A percentile compares a stretch with the other conserved stretches of the same genome.
These are phyloP conservation scores for Brasenia schreberi DNA, from an alignment of 164 flowering plant genomes.

Conservation along the genomic window DNA sequence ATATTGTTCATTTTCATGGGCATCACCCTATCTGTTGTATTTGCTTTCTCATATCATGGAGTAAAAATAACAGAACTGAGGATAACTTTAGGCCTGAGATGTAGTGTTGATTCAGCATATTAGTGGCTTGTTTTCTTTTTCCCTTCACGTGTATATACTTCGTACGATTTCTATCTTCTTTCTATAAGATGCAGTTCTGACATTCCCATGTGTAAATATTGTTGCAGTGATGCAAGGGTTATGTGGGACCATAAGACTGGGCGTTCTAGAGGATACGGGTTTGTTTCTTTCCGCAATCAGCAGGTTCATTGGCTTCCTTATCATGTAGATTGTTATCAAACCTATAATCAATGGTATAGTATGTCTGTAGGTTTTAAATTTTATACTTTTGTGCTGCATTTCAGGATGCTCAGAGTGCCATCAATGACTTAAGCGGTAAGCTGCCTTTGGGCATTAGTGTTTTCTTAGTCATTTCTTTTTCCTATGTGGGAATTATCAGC, in stretches of 20 bases:
- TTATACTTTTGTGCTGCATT: conserved; percentile 1
- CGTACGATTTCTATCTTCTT: too few relatives aligned
- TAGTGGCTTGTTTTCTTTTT: too few relatives aligned
- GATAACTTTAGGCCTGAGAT: too few relatives aligned
- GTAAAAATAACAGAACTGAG: too few relatives aligned
- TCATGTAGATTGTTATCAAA: not conserved
- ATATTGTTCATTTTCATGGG: too few relatives aligned
- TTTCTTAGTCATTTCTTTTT: not conserved
- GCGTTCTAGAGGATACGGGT: conserved; percentile 87
- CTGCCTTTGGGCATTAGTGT: not conserved
- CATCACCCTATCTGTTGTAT: too few relatives aligned
- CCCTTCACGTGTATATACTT: too few relatives aligned
- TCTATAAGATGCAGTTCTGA: too few relatives aligned
- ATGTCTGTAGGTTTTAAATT: not conserved
- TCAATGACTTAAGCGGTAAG: conserved; percentile 77
- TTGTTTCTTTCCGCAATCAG: conserved; percentile 78
- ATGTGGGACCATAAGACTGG: conserved; percentile 98
- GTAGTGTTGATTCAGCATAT: too few relatives aligned
- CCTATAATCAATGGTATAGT: too few relatives aligned
- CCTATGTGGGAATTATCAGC: not conserved
- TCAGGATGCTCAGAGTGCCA: conserved; percentile 93
- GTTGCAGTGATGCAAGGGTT: conserved; percentile 77
- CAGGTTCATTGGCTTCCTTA: conserved; percentile 33
- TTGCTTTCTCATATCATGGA: too few relatives aligned
- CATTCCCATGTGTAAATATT: not conserved